A percentile compares a stretch with the other conserved stretches of the same genome.
phyloP scores from a whole-genome alignment of 257 asterid species.

The Euphrasia confusa region DNA sequence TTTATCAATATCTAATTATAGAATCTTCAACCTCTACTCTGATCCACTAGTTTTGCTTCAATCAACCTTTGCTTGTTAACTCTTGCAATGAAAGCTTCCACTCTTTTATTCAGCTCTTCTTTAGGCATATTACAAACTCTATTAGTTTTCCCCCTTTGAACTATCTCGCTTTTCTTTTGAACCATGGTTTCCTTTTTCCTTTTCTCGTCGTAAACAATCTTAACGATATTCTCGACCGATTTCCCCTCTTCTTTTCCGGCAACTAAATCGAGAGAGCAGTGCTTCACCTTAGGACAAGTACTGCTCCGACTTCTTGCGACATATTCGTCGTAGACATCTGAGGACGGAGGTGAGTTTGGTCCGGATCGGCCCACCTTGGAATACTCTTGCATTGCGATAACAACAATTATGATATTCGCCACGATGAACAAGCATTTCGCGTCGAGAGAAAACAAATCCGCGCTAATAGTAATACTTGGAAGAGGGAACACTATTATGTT shows the following conservation, averaged over 20 bases:
- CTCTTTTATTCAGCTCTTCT: slow-evolving; percentile 43
- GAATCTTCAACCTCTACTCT: slow-evolving; percentile 5
- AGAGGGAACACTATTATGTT: slow-evolving; percentile 10
- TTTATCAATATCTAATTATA: background rate
- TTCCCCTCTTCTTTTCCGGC: slow-evolving; percentile 17
- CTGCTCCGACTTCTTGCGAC: slow-evolving; percentile 30
- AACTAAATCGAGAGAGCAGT: background rate
- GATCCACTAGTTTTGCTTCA: slow-evolving; percentile 32
- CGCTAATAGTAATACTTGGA: background rate
- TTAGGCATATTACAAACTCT: slow-evolving; percentile 17
- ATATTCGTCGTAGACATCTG: slow-evolving; percentile 38
- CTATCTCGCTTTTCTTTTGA: slow-evolving; percentile 25
- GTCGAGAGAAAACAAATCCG: slow-evolving; percentile 22
- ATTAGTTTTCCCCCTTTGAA: background rate
- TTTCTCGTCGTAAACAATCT: background rate
- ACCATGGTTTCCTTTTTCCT: slow-evolving; percentile 18
- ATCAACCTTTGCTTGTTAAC: slow-evolving; percentile 46
- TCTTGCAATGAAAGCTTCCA: slow-evolving; percentile 48
- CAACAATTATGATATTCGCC: slow-evolving; percentile 33
- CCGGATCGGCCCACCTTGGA: slow-evolving; percentile 22
- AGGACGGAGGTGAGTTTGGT: slow-evolving; percentile 19
- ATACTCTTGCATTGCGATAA: slow-evolving; percentile 31
- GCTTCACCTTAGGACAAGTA: background rate
- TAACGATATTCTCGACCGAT: background rate
- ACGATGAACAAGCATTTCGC: slow-evolving; percentile 36